phyloP scores from a whole-genome alignment of 1,284 basidiomycete genomes.

The Ganoderma resinaceum region DNA sequence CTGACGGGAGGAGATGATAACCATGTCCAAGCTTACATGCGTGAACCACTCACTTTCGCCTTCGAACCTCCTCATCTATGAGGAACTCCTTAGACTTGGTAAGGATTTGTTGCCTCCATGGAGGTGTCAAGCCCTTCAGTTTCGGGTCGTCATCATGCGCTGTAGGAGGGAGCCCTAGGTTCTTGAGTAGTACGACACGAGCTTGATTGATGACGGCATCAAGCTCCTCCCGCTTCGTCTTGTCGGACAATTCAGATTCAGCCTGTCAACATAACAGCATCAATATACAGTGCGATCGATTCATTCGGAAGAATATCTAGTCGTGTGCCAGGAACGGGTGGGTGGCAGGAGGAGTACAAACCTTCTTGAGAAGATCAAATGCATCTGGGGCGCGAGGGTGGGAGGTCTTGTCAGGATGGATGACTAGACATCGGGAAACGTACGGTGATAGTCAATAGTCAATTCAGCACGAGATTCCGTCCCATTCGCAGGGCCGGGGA shows the following conservation, averaged over 20 bases:
- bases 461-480: constrained; percentile 15
- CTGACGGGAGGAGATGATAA: constrained; percentile 43
- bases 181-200: constrained; percentile 65
- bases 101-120: constrained; percentile 69
- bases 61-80: constrained; percentile 82
- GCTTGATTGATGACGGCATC: constrained; percentile 81
- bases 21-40: constrained; percentile 11
- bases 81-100: constrained; percentile 78
- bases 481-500: constrained; percentile 10
- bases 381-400: constrained; percentile 83
- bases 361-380: constrained; percentile 87
- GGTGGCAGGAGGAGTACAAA: constrained; percentile 37
- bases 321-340: background rate
- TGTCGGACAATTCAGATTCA: constrained; percentile 79
- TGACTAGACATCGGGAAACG: constrained; percentile 65
- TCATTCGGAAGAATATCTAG: background rate
- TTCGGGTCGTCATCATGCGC: constrained; percentile 62
- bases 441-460: constrained; percentile 41
- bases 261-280: constrained; percentile 54
- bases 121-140: constrained; percentile 61
- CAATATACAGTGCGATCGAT: background rate
- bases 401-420: constrained; percentile 86
- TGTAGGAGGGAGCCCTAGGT: constrained; percentile 62
- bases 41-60: constrained; percentile 67
- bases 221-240: constrained; percentile 76